Conservation (phyloP, 805 yeast genomes). For the Soucietia sequanensis region DNA sequence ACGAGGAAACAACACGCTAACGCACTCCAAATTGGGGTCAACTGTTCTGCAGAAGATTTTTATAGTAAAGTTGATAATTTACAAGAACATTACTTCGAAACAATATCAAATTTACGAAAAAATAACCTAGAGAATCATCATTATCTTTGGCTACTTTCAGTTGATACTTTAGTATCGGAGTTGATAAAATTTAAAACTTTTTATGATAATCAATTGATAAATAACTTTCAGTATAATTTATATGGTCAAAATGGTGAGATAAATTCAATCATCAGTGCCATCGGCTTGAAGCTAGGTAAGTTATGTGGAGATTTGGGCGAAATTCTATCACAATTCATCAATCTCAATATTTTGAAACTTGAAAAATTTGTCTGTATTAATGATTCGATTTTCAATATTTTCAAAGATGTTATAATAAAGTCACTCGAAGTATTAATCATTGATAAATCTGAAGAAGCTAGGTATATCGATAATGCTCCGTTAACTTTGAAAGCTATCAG, state of each 20-base stretch:
- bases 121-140: constrained; percentile 11
- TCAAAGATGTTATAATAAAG: constrained; percentile 4
- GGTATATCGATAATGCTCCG: constrained; percentile 2
- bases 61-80: constrained; percentile 12
- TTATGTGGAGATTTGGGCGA: constrained; percentile 6
- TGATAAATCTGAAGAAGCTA: constrained; percentile 10
- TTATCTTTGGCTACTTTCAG: constrained; percentile 18
- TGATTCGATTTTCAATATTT: constrained; percentile 4
- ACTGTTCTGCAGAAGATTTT: constrained; percentile 7
- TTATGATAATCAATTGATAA: constrained; percentile 4
- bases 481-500: background rate
- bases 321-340: background rate
- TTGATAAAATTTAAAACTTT: constrained; percentile 7
- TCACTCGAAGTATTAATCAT: constrained; percentile 12
- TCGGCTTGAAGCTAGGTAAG: constrained; percentile 9
- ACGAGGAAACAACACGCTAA: background rate
- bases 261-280: constrained; percentile 2
- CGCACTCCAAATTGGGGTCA: background rate
- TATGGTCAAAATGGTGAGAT: no score
- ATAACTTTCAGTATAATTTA: background rate
- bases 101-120: constrained; percentile 9
- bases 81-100: constrained; percentile 17
- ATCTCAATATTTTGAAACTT: background rate
- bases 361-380: constrained; percentile 1
- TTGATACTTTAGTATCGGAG: constrained; percentile 6